These are phyloP conservation scores for Laguncularia racemosa DNA, from an alignment of 345 rosid species.

Conservation along the genomic window DNA sequence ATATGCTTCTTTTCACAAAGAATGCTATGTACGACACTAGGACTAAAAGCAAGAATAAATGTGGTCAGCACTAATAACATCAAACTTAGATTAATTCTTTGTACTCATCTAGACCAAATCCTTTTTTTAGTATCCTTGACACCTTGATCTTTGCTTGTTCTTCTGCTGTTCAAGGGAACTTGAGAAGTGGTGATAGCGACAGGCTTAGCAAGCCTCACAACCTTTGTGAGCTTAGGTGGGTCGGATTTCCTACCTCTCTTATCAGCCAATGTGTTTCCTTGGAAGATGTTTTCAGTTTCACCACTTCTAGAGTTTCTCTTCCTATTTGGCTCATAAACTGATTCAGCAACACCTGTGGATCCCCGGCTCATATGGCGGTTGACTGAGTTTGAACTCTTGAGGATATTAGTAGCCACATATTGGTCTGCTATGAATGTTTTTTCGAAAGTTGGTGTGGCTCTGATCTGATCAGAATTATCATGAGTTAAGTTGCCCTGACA, in stretches of 20 bases:
- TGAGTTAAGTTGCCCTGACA: constrained; percentile 25
- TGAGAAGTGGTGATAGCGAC: constrained; percentile 19
- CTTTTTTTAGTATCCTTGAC: constrained; percentile 58
- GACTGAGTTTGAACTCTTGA: constrained; percentile 54
- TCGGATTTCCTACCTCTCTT: constrained; percentile 67
- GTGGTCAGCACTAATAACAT: no score
- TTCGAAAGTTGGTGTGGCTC: constrained; percentile 45
- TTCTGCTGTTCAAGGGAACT: constrained; percentile 35
- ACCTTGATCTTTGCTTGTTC: constrained; percentile 50
- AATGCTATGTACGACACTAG: no score
- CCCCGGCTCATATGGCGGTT: constrained; percentile 39
- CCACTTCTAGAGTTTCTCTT: constrained; percentile 66
- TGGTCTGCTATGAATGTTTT: constrained; percentile 37
- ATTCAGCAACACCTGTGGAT: constrained; percentile 25
- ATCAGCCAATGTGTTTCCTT: constrained; percentile 26
- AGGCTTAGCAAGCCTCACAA: constrained; percentile 44
- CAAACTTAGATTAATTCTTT: no score
- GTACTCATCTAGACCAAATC: constrained; percentile 57
- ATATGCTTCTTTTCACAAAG: no score
- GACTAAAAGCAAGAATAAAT: no score
- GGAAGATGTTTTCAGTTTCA: constrained; percentile 59
- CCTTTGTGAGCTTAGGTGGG: constrained; percentile 56
- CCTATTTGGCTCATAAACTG: constrained; percentile 34
- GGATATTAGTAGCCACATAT: constrained; percentile 33
- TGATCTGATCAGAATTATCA: constrained; percentile 25